Conservation (phyloP, 352 stramenopile species). For the Aphanomyces stellatus region DNA sequence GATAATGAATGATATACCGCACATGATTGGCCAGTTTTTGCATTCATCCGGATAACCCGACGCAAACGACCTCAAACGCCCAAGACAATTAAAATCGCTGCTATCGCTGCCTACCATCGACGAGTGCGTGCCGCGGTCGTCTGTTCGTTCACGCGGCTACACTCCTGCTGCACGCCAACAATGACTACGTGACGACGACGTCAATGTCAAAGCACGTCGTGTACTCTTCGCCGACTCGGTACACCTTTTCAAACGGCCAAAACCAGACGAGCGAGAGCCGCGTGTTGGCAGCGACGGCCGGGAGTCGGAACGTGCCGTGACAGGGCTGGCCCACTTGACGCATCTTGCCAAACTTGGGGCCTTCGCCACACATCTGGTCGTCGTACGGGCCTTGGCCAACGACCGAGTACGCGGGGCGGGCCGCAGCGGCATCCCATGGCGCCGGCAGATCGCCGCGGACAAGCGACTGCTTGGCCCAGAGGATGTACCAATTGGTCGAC, state of each 20-base stretch:
- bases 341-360: neutral
- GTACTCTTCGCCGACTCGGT: conserved; percentile 16
- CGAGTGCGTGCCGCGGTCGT: no score
- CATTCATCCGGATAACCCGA: no score
- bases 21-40: no score
- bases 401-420: no score
- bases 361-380: neutral
- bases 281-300: neutral
- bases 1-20: no score
- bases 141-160: no score
- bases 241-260: conserved; percentile 1
- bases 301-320: neutral
- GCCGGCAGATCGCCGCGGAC: neutral
- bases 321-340: neutral
- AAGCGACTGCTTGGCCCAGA: neutral
- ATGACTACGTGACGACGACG: neutral
- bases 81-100: no score
- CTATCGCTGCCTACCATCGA: no score
- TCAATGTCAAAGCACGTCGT: conserved; percentile 15
- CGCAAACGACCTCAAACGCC: no score
- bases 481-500: neutral
- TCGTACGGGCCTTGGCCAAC: conserved; percentile 3
- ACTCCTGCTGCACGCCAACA: no score
- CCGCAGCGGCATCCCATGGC: neutral
- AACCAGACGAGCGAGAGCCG: conserved; percentile 7